Evolutionary conservation across 805 yeast genomes (phyloP), one percentile per base, ranked within the genome.

Genomic region (Nakazawaea wickerhamii): DNA sequence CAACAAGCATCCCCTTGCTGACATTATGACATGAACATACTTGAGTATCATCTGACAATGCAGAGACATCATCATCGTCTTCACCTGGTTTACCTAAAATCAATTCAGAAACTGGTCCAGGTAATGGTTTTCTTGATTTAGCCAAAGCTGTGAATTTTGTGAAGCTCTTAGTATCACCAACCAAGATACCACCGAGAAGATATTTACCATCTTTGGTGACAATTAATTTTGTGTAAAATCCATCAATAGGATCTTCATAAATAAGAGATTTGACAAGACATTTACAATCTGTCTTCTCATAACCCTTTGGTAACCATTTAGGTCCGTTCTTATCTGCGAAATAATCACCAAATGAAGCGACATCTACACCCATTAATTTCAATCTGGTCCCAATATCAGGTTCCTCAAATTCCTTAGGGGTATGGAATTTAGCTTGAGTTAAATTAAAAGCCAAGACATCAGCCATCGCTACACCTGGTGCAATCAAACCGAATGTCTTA

Each of bases 381-480:
- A 63, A 51, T 18, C 67, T 53, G 4, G 68, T 63, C 21, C 65
- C 64, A 14, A 60, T 43, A 41, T 59, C 63, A 4, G 68, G 67
- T 40, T 61, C 63, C 1, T 54, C 35, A 43, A 63, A 63, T 44
- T 48, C 44, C 18, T 53, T 56, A 7, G 46, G 48, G 5, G 57
- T 41, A 43, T 61, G 68, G 14, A 53, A 50, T 33, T 58, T 54
- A 3, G 62, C 65, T 45, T 63, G 68, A 4, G 65, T 61, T 35
- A 61, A 41, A 38, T 63, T 63, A 49, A 61, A 62, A 1, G 63
- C 51, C 8, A 63, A 48, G 7, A 60, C 52, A 42, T 63, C 65
- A 17, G 68, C 67, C 67, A 63, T 63, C 13, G 58, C 58, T n/a
- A 60, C 58, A 20, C 67, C 68, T 7, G 68, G 68, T 3, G 68